These are phyloP conservation scores for Nothomitra cinnamomea DNA, from an alignment of 2,329 filamentous ascomycete genomes.

Conservation along the genomic window DNA sequence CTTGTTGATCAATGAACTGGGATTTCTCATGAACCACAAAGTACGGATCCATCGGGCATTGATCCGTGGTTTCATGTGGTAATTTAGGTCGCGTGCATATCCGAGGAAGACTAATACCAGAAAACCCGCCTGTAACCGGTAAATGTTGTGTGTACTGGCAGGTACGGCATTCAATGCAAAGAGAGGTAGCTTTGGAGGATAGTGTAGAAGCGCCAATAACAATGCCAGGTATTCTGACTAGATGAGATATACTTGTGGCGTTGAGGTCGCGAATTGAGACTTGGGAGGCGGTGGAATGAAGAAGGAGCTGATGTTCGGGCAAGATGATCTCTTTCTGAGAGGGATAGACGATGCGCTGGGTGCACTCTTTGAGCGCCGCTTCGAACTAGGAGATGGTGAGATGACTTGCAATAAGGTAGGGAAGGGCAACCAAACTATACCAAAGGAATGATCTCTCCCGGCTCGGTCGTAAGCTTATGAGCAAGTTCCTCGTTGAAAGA, in stretches of 20 bases:
- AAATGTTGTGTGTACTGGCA: slow-evolving; percentile 59
- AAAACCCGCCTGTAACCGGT: slow-evolving; percentile 67
- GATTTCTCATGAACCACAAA: slow-evolving; percentile 91
- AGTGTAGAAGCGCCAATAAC: slow-evolving; percentile 94
- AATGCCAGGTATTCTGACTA: slow-evolving; percentile 94
- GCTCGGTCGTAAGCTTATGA: slow-evolving; percentile 74
- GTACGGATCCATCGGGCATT: slow-evolving; percentile 87
- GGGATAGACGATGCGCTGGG: slow-evolving; percentile 83
- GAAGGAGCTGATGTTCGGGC: slow-evolving; percentile 82
- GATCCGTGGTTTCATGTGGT: slow-evolving; percentile 49
- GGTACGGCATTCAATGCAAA: slow-evolving; percentile 76
- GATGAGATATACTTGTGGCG: slow-evolving; percentile 76
- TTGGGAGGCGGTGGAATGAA: slow-evolving; percentile 81
- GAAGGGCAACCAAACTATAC: slow-evolving; percentile 31
- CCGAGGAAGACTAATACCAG: slow-evolving; percentile 69
- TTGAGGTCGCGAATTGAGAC: slow-evolving; percentile 90
- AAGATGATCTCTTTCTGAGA: slow-evolving; percentile 48
- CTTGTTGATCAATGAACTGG: slow-evolving; percentile 90
- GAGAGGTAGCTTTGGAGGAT: slow-evolving; percentile 80
- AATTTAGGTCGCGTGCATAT: slow-evolving; percentile 50
- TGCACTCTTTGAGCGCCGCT: slow-evolving; percentile 73
- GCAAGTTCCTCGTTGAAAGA: slow-evolving; percentile 92
- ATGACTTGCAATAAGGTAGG: neutral
- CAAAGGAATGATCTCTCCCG: slow-evolving; percentile 79
- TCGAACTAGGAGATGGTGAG: slow-evolving; percentile 51